Evolutionary conservation across 2,329 filamentous ascomycete species (phyloP).

Genomic region (Aspergillus ruber): DNA sequence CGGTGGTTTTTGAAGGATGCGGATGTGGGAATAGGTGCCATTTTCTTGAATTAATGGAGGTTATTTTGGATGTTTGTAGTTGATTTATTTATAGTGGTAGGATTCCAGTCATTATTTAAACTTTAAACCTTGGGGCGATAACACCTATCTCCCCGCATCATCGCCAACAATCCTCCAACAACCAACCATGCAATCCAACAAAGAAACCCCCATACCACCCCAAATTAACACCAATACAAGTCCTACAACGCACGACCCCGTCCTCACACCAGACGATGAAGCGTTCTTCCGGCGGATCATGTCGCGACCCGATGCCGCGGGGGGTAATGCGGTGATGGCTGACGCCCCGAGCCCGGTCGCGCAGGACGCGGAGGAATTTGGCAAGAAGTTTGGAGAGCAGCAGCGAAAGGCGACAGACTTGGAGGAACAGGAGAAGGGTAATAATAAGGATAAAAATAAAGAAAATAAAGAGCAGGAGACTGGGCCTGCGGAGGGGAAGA

Average conservation of each 20-base stretch:
- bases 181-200: neutral
- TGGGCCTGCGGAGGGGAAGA: neutral
- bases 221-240: neutral
- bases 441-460: neutral
- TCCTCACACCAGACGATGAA: neutral
- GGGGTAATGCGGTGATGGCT: neutral
- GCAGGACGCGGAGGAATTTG: neutral
- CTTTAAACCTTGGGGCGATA: too few species aligned
- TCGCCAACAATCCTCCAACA: neutral
- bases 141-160: too few species aligned
- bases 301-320: neutral
- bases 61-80: too few species aligned
- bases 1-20: too few species aligned
- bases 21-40: too few species aligned
- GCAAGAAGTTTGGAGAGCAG: neutral
- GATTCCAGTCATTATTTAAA: too few species aligned
- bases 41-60: too few species aligned
- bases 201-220: neutral
- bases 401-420: neutral
- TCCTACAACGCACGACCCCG: neutral
- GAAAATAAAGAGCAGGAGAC: too few species aligned
- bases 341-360: neutral
- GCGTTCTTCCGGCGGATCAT: neutral
- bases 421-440: neutral
- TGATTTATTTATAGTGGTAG: too few species aligned